These are phyloP conservation scores for Solanum phureja DNA, from an alignment of 257 asterid genomes.

Conservation along the genomic window DNA sequence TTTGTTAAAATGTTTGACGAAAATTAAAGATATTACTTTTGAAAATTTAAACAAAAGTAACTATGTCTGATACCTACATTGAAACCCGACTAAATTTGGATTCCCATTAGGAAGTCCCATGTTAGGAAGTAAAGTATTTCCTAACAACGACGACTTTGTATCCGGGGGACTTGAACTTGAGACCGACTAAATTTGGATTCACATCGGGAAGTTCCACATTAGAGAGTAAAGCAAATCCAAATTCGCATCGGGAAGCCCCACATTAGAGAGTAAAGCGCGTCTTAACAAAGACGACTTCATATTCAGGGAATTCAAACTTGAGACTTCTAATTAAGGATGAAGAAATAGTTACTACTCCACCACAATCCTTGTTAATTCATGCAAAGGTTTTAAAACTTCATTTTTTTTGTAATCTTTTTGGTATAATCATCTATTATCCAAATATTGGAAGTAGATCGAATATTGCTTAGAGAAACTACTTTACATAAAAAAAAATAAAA, in stretches of 20 bases:
- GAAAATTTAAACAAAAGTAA: neutral
- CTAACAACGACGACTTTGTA: no score
- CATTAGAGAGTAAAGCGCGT: no score
- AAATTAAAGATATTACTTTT: neutral
- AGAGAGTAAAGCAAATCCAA: no score
- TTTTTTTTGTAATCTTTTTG: neutral
- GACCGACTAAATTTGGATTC: no score
- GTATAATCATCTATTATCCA: neutral
- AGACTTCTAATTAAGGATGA: no score
- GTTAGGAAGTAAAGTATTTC: neutral
- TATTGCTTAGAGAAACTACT: neutral
- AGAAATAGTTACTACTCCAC: no score
- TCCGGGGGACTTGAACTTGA: no score
- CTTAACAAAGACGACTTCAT: no score
- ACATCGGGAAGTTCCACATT: no score
- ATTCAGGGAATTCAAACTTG: fast-evolving
- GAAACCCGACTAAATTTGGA: fast-evolving
- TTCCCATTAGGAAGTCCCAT: neutral
- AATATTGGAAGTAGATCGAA: neutral
- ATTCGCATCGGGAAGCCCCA: no score
- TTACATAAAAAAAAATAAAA: neutral
- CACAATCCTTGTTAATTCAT: neutral
- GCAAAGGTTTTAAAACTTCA: neutral
- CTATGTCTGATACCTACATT: fast-evolving
- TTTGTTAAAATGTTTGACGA: neutral